Percentiles rank a stretch among this genome's conserved stretches.
Conservation (phyloP, 2,329 filamentous ascomycete genomes). For the Sclerotinia glacialis region DNA sequence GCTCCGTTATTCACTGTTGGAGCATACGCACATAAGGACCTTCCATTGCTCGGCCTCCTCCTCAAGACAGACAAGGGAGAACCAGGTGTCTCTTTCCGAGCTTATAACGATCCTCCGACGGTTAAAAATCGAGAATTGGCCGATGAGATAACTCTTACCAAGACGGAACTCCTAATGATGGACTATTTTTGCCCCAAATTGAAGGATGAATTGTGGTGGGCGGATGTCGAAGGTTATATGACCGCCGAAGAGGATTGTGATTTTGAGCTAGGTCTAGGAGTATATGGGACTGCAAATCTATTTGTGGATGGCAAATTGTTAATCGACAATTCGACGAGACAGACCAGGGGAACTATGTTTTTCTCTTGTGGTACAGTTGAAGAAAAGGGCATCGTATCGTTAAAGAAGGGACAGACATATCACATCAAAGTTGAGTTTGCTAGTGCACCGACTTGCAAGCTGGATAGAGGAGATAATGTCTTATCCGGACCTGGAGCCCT, state of each 20-base stretch:
- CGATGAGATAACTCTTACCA: conserved; percentile 48
- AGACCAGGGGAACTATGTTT: conserved; percentile 42
- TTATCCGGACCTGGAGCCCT: conserved; percentile 59
- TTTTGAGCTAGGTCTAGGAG: conserved; percentile 42
- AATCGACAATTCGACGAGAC: conserved; percentile 39
- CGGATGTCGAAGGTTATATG: conserved; percentile 41
- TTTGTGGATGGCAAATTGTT: conserved; percentile 39
- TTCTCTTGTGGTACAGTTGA: conserved; percentile 42
- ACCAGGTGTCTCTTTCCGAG: conserved; percentile 58
- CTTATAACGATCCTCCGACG: conserved; percentile 59
- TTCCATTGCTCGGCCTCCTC: conserved; percentile 48
- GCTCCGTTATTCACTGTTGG: conserved; percentile 53
- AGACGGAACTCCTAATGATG: conserved; percentile 48
- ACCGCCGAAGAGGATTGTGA: conserved; percentile 36
- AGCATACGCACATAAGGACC: conserved; percentile 60
- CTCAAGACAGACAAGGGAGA: conserved; percentile 53
- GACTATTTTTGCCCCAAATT: conserved; percentile 47
- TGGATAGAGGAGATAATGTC: conserved; percentile 48
- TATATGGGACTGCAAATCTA: conserved; percentile 41
- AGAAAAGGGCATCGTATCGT: conserved; percentile 31
- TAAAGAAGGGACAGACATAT: conserved; percentile 38
- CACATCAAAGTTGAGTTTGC: conserved; percentile 46
- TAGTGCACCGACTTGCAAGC: conserved; percentile 56
- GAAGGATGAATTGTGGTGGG: conserved; percentile 40
- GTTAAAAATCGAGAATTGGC: conserved; percentile 48